Percentiles rank a stretch among this genome's conserved stretches.
These are phyloP conservation scores for Flaveria linearis DNA, from an alignment of 129 eudicot genomes.

Conservation along the genomic window DNA sequence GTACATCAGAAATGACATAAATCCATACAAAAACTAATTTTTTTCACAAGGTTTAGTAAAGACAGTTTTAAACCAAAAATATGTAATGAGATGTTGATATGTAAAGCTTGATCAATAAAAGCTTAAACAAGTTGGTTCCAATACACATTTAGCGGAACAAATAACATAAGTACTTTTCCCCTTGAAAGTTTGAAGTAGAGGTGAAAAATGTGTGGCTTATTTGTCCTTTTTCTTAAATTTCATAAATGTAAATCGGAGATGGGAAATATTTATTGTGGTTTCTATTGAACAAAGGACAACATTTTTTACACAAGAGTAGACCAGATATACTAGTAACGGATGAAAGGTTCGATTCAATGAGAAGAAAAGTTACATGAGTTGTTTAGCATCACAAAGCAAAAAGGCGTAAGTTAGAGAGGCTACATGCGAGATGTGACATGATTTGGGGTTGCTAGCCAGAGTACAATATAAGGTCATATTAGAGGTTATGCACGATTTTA, in stretches of 20 bases:
- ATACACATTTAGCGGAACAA: not conserved
- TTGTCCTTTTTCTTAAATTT: not conserved
- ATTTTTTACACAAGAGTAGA: too few relatives aligned
- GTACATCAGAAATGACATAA: constrained; percentile 8
- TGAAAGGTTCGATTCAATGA: not conserved
- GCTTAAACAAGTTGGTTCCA: not conserved
- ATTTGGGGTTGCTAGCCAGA: too few relatives aligned
- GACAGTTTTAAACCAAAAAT: not conserved
- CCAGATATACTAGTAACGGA: not conserved
- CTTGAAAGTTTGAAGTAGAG: not conserved
- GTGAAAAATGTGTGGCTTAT: not conserved
- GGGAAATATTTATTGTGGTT: not conserved
- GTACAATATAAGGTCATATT: not conserved
- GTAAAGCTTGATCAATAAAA: not conserved
- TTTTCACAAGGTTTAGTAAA: not conserved
- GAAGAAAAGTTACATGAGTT: not conserved
- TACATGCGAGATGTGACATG: not conserved
- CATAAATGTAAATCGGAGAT: not conserved
- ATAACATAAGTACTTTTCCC: not conserved
- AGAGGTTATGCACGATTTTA: not conserved
- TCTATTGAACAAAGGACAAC: not conserved
- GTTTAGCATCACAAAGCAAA: not conserved
- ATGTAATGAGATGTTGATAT: not conserved
- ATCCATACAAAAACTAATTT: constrained; percentile 1
- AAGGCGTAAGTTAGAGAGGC: not conserved